Percentiles rank a stretch among this genome's conserved stretches.
Evolutionary conservation across 352 stramenopile genomes (phyloP).

Genomic region (Globisporangium recalcitrans): DNA sequence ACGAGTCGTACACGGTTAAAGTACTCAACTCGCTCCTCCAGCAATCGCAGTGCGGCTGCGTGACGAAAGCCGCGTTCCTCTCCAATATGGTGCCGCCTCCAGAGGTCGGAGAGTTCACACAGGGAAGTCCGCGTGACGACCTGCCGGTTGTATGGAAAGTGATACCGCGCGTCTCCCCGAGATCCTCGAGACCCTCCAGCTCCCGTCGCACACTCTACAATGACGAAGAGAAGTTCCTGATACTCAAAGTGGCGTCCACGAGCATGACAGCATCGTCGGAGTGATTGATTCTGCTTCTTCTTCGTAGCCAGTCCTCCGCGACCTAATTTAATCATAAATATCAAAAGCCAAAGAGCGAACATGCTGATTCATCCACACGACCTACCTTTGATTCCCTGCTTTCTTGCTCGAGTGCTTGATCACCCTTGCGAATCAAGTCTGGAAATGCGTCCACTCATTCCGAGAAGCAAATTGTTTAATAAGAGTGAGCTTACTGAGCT

Average conservation of each 20-base stretch:
- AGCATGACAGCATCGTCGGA: neutral
- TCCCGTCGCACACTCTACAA: conserved; percentile 48
- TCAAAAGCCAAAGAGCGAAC: neutral
- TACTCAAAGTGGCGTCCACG: conserved; percentile 36
- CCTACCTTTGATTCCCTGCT: neutral
- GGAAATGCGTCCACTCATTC: neutral
- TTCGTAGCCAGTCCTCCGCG: neutral
- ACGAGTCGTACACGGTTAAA: conserved; percentile 70
- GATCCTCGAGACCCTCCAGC: conserved; percentile 32
- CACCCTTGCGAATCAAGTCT: neutral
- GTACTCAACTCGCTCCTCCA: conserved; percentile 77
- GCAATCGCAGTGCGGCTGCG: conserved; percentile 62
- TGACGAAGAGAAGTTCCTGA: conserved; percentile 60
- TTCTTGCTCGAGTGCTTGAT: neutral
- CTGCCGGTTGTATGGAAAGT: conserved; percentile 59
- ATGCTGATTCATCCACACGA: neutral
- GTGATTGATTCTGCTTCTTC: neutral
- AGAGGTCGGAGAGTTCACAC: conserved; percentile 14
- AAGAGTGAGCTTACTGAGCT: neutral
- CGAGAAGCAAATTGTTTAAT: no score
- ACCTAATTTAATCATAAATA: neutral
- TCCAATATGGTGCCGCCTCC: neutral
- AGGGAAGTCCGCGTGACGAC: conserved; percentile 48
- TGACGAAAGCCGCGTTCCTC: conserved; percentile 47
- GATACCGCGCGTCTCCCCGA: conserved; percentile 39